Evolutionary conservation across 2,329 filamentous ascomycete species (phyloP).

Genomic region (Diplodia intermedia): DNA sequence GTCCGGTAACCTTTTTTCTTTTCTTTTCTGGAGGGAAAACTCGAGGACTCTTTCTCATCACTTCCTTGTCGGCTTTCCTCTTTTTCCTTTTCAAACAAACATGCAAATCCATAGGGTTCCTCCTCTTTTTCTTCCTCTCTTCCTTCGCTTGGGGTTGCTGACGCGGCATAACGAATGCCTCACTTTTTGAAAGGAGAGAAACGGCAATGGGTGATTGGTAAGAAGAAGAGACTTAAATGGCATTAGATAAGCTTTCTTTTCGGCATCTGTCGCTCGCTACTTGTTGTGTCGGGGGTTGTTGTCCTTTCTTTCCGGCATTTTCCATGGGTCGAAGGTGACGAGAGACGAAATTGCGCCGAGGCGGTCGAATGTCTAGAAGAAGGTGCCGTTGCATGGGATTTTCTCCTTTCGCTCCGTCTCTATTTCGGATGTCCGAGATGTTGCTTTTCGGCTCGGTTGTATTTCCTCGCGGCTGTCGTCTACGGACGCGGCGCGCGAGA

Average conservation of each 20-base stretch:
- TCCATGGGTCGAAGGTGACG: not conserved
- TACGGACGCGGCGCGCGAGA: not conserved
- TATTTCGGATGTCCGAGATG: not conserved
- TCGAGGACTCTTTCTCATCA: slow-evolving; percentile 5
- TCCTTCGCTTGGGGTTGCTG: not conserved
- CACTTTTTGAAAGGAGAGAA: not conserved
- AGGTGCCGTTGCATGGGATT: not conserved
- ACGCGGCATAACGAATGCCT: not conserved
- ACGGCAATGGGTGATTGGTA: not conserved
- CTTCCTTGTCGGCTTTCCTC: slow-evolving; percentile 28
- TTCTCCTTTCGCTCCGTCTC: not conserved
- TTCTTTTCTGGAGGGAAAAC: not conserved
- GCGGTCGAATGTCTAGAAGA: not conserved
- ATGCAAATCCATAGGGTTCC: not conserved
- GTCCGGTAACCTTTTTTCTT: slow-evolving; percentile 5
- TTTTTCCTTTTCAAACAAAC: slow-evolving; percentile 29
- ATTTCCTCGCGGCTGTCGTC: not conserved
- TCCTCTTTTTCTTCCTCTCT: not conserved
- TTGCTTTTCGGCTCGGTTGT: not conserved
- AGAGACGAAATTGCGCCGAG: not conserved
- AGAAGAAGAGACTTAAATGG: slow-evolving; percentile 1
- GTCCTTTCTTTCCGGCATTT: not conserved
- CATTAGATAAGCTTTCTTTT: slow-evolving; percentile 1
- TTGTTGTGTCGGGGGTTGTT: not conserved
- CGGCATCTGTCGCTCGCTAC: not conserved